Base-by-base conservation (phyloP, 2,329 filamentous ascomycete genomes). In the Tolypocladium nubicola region DNA sequence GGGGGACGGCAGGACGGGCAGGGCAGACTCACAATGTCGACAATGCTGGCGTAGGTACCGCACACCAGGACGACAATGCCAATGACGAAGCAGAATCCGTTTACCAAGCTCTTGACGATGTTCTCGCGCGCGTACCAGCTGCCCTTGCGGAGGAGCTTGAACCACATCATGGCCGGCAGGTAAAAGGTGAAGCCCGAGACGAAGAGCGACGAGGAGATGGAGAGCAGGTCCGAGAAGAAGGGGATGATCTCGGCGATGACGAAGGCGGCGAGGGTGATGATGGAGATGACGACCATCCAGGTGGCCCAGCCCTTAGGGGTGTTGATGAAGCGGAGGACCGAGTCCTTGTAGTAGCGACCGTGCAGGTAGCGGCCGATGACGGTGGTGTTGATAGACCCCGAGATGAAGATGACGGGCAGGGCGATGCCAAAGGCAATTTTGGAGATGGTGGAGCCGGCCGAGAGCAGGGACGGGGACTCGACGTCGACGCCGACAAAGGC, bases 161-260 rank as follows among this genome's bases (percentile, higher is more conserved):
- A 73, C 67, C 71, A 74, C 62, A 75, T 71, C 59, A 74, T 68
- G 50, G 72, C 72, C 3, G 74, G 67, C 41, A 73, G 61, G 52
- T 73, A 71, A 59, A 75, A 65, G 21, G 63, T 65, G 57, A 67
- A 67, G 55, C 65, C 65, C 13, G 76, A 79, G 64, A 79, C 70
- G 65, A 79, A 79, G 30, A 79, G 73, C 9, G 76, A 71, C 9
- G 76, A 78, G 52, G 67, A 73, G 64, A 79, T 76, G 57, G 76
- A 73, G 21, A 90, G 73, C 52, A 90, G 73, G 52, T 86, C 77
- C 59, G 81, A 82, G 74, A 90, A 91, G 66, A 85, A 84, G 2
- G 88, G 88, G 53, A 90, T 86, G 0, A 85, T 81, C 64, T 87
- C 82, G 16, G 87, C 86, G 59, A 90, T 84, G 62, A 90, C 68